These are phyloP conservation scores for Echites panduratus DNA, from an alignment of 257 asterid genomes.

Conservation along the genomic window DNA sequence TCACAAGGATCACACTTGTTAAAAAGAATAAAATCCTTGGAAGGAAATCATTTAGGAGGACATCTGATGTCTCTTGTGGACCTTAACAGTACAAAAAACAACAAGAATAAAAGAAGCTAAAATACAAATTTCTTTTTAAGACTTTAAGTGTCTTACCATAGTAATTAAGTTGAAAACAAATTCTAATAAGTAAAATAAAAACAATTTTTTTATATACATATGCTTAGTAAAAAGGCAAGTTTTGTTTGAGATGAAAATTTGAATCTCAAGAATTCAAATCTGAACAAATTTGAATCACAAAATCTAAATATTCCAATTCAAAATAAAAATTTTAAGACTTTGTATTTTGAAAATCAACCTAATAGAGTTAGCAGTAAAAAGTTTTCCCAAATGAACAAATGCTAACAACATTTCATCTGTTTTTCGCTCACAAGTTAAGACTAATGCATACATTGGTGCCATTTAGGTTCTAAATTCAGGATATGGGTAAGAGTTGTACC, in stretches of 20 bases:
- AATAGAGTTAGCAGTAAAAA: no score
- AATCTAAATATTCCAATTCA: background rate
- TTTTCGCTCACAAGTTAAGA: background rate
- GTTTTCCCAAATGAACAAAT: background rate
- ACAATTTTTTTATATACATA: no score
- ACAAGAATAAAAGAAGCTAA: background rate
- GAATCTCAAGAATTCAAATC: no score
- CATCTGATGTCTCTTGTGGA: background rate
- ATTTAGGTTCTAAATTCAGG: no score
- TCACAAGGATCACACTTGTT: background rate
- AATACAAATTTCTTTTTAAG: background rate
- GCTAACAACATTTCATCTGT: background rate
- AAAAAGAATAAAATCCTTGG: background rate
- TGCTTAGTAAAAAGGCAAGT: no score
- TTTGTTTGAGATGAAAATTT: no score
- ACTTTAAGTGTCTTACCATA: background rate
- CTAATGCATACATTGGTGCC: background rate
- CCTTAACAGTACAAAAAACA: background rate
- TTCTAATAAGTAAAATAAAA: no score
- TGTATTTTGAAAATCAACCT: background rate
- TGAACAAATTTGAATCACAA: background rate
- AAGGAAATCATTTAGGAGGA: background rate
- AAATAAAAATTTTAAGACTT: background rate
- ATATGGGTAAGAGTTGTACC: constrained; percentile 16
- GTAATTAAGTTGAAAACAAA: background rate